Evolutionary conservation across 2,329 filamentous ascomycete genomes (phyloP).

Genomic region (Nigrospora osmanthi): DNA sequence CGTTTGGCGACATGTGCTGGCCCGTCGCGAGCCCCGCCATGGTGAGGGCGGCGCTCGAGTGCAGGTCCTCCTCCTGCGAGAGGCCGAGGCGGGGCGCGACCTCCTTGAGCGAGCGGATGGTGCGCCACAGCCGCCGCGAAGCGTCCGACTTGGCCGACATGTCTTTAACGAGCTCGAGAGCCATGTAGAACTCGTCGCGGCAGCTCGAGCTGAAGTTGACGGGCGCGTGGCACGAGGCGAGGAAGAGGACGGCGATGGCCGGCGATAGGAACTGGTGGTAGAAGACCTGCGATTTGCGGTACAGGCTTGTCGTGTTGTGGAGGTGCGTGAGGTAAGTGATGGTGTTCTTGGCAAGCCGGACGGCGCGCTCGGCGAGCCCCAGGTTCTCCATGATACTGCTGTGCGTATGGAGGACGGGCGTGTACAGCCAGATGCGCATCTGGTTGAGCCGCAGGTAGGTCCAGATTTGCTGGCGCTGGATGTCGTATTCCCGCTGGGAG

Average conservation of each 20-base stretch:
- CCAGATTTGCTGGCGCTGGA: slow-evolving; percentile 70
- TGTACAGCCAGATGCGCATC: slow-evolving; percentile 83
- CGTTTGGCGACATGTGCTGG: slow-evolving; percentile 15
- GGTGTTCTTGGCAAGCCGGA: slow-evolving; percentile 70
- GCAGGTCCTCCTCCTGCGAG: slow-evolving; percentile 41
- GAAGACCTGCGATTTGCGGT: slow-evolving; percentile 64
- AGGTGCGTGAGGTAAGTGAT: slow-evolving; percentile 64
- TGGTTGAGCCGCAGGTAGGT: slow-evolving; percentile 84
- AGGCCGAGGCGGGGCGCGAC: slow-evolving; percentile 64
- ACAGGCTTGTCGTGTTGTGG: slow-evolving; percentile 65
- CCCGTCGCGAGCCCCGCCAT: slow-evolving; percentile 46
- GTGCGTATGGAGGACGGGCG: slow-evolving; percentile 77
- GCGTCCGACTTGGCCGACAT: slow-evolving; percentile 66
- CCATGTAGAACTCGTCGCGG: slow-evolving; percentile 72
- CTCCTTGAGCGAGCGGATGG: slow-evolving; percentile 62
- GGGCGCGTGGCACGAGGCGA: slow-evolving; percentile 69
- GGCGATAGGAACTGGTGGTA: slow-evolving; percentile 77
- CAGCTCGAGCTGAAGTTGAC: slow-evolving; percentile 61
- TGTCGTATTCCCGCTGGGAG: slow-evolving; percentile 48
- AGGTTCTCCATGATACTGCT: slow-evolving; percentile 75
- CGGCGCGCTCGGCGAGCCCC: slow-evolving; percentile 63
- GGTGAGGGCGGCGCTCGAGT: slow-evolving; percentile 42
- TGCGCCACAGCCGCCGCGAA: slow-evolving; percentile 66
- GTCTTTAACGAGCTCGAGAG: slow-evolving; percentile 65
- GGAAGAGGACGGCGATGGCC: slow-evolving; percentile 66